These are phyloP conservation scores for Leucosporidium creatinivorum DNA, from an alignment of 768 basidiomycete species.

Conservation along the genomic window DNA sequence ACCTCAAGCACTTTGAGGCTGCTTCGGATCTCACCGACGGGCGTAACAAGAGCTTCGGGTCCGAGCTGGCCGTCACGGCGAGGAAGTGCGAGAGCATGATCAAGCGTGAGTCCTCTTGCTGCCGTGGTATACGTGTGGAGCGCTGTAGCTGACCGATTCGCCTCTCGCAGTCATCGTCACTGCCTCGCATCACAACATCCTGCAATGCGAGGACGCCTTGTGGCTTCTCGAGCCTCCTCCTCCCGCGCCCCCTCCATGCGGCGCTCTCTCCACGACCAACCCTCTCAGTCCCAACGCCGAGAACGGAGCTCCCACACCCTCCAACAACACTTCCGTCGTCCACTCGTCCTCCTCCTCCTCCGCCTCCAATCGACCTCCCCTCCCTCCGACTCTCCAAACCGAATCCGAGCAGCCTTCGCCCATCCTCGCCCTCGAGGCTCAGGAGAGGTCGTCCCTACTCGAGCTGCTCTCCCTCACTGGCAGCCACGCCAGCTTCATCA, in stretches of 20 bases:
- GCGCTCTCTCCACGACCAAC: background rate
- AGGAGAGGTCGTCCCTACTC: conserved; percentile 26
- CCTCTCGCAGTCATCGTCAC: conserved; percentile 17
- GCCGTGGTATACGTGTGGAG: background rate
- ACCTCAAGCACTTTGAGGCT: conserved; percentile 25
- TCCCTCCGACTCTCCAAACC: conserved; percentile 26
- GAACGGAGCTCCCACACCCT: background rate
- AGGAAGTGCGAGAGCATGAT: background rate
- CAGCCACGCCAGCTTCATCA: conserved; percentile 30
- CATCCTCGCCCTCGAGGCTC: conserved; percentile 18
- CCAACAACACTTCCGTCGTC: background rate
- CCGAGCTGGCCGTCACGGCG: background rate
- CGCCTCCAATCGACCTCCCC: conserved; percentile 26
- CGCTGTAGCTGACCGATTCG: background rate
- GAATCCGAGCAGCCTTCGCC: conserved; percentile 23
- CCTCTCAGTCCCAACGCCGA: conserved; percentile 5
- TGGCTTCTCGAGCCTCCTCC: conserved; percentile 16
- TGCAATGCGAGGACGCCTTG: conserved; percentile 29
- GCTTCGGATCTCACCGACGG: background rate
- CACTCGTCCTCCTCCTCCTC: conserved; percentile 12
- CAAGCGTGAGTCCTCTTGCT: background rate
- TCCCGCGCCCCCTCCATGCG: background rate
- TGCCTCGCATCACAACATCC: conserved; percentile 24
- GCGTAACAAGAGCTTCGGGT: background rate
- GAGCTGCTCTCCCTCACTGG: conserved; percentile 31